Base-by-base conservation (phyloP, 2,329 filamentous ascomycete genomes). In the Penicillium verrucosum region DNA sequence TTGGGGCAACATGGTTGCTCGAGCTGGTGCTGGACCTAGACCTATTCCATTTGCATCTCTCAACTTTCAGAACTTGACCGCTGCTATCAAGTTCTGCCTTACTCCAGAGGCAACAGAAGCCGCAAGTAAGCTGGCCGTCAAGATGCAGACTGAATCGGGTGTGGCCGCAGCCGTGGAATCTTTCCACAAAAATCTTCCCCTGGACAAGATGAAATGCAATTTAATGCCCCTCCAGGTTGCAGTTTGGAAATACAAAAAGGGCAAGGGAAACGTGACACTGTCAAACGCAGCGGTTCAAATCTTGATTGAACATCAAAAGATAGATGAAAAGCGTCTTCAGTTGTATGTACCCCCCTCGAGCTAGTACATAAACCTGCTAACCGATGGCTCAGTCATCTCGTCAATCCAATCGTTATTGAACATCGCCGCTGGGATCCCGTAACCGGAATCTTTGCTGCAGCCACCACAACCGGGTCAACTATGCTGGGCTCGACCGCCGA, bases 1-100 rank as follows among this genome's bases (percentile, higher is more conserved):
- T 64, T 84, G 81, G 81, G 81, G 80, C 8, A 66, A 76, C 16
- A 81, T 82, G 78, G 73, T 83, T 2, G 77, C 78, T 8, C 68
- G 69, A 49, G 75, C 79, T 1, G 78, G 79, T 5, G 81, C 80
- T 27, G 81, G 81, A 0, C 78, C 81, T 2, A 62, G 68, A 5
- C 80, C 80, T 0, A 77, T 83, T 14, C 77, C 78, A 0, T 72
- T 78, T 59, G 75, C 77, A 45, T 62, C 72, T 16, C 70, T 83
- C n/a, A 78, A 73, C 1, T 68, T 74, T 4, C 67, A 77, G 10
- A 77, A 71, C 12, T 67, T 83, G 1, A 75, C 78, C 0, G 72
- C 73, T 1, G 79, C 78, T 5, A 82, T 83, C 41, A 65, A 60
- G 5, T 76, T 71, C 51, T 79, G 76, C 50, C 68, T 81, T 0